Evolutionary conservation across 352 stramenopile genomes (phyloP).

Genomic region (Pythium aristosporum): DNA sequence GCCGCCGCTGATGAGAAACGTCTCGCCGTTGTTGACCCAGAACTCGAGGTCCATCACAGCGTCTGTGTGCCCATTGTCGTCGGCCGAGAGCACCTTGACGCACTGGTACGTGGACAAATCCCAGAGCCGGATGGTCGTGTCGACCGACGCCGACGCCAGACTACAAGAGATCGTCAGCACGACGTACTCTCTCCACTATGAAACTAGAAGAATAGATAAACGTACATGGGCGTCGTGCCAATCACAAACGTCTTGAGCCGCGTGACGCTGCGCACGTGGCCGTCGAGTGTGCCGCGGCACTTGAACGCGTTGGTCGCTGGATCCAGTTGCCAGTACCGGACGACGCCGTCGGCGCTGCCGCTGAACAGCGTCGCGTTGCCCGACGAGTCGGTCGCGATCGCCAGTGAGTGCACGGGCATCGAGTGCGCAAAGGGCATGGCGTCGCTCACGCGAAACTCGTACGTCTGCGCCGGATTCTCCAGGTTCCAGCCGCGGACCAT

Average conservation of each 20-base stretch:
- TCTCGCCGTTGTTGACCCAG: constrained; percentile 83
- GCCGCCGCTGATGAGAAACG: constrained; percentile 83
- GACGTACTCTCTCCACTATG: not conserved
- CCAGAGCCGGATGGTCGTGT: constrained; percentile 82
- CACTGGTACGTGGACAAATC: constrained; percentile 82
- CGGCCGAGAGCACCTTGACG: constrained; percentile 66
- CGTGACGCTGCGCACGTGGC: constrained; percentile 77
- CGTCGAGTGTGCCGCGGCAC: constrained; percentile 70
- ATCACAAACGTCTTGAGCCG: constrained; percentile 83
- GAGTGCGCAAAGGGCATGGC: constrained; percentile 75
- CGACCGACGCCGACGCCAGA: constrained; percentile 77
- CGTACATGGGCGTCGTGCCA: constrained; percentile 54
- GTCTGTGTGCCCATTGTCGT: constrained; percentile 77
- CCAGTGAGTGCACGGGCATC: constrained; percentile 69
- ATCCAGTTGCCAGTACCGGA: constrained; percentile 85
- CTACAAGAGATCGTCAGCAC: constrained; percentile 18
- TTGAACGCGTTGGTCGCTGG: constrained; percentile 67
- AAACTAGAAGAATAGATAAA: not conserved
- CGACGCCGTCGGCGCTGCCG: constrained; percentile 67
- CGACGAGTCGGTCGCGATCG: constrained; percentile 62
- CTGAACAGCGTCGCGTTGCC: constrained; percentile 77
- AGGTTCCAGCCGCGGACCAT: constrained; percentile 85
- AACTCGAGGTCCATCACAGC: constrained; percentile 86
- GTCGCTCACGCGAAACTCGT: constrained; percentile 64
- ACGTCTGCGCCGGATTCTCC: constrained; percentile 64